phyloP scores from a whole-genome alignment of 352 stramenopile species.

The Phytophthora hybrid region DNA sequence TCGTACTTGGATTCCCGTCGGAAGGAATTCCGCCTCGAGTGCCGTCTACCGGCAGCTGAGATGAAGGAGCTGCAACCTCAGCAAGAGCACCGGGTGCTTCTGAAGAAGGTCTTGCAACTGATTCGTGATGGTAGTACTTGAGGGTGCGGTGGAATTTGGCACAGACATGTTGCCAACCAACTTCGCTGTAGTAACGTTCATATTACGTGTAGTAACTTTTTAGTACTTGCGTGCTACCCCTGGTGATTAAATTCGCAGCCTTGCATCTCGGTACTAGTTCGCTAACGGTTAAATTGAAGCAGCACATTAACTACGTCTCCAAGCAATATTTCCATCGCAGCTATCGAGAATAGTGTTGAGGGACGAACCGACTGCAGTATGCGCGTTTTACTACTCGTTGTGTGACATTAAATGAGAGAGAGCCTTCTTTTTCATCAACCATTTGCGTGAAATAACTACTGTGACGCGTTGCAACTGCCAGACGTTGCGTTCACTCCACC shows the following conservation, averaged over 20 bases:
- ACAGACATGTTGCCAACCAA: not conserved
- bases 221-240: not conserved
- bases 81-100: not conserved
- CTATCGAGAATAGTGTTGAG: too few relatives aligned
- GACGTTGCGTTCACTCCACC: not conserved
- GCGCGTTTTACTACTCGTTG: too few relatives aligned
- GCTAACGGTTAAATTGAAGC: not conserved
- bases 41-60: not conserved
- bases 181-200: not conserved
- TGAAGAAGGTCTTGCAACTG: not conserved
- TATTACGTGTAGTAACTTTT: not conserved
- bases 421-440: too few relatives aligned
- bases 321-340: too few relatives aligned
- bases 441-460: too few relatives aligned
- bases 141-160: not conserved
- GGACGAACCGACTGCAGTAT: too few relatives aligned
- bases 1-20: not conserved
- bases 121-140: not conserved
- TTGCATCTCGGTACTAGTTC: not conserved
- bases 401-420: too few relatives aligned
- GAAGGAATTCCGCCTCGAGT: not conserved
- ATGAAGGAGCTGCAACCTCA: not conserved
- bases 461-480: not conserved
- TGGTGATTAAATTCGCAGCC: not conserved
- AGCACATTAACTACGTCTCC: not conserved